A percentile compares a stretch with the other conserved stretches of the same genome.
phyloP scores from a whole-genome alignment of 352 stramenopile species.

The Globisporangium cystogenes region DNA sequence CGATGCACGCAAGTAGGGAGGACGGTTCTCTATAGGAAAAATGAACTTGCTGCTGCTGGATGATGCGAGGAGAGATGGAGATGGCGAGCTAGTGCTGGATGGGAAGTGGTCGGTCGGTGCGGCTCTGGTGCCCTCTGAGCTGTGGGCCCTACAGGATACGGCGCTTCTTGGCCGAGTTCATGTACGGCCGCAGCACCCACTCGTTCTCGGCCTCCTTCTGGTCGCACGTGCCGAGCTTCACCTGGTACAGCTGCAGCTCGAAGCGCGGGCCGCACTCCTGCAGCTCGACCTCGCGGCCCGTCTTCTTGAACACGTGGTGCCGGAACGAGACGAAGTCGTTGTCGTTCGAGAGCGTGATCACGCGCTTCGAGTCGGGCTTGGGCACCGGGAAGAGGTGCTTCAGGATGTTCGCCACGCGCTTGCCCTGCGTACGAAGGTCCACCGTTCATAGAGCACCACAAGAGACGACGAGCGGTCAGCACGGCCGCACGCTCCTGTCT shows the following conservation, averaged over 20 bases:
- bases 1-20: too few relatives aligned
- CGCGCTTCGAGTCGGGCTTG: constrained; percentile 93
- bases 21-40: too few relatives aligned
- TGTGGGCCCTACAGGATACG: constrained; percentile 60
- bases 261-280: constrained; percentile 97
- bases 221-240: constrained; percentile 97
- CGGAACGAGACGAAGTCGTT: constrained; percentile 99
- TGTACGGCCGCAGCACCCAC: constrained; percentile 99
- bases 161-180: constrained; percentile 99
- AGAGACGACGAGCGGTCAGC: neutral
- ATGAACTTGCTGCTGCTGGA: too few relatives aligned
- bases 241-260: constrained; percentile 98
- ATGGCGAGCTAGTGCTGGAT: too few relatives aligned
- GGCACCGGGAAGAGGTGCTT: constrained; percentile 99
- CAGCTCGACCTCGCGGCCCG: constrained; percentile 89
- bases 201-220: constrained; percentile 99
- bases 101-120: too few relatives aligned
- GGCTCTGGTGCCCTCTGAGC: too few relatives aligned
- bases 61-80: too few relatives aligned
- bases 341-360: constrained; percentile 98
- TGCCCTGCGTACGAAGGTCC: constrained; percentile 43
- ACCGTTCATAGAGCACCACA: neutral
- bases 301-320: constrained; percentile 98
- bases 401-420: constrained; percentile 96
- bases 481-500: neutral